A percentile compares a stretch with the other conserved stretches of the same genome.
phyloP scores from a whole-genome alignment of 352 stramenopile genomes.

The Pythium aquatile region DNA sequence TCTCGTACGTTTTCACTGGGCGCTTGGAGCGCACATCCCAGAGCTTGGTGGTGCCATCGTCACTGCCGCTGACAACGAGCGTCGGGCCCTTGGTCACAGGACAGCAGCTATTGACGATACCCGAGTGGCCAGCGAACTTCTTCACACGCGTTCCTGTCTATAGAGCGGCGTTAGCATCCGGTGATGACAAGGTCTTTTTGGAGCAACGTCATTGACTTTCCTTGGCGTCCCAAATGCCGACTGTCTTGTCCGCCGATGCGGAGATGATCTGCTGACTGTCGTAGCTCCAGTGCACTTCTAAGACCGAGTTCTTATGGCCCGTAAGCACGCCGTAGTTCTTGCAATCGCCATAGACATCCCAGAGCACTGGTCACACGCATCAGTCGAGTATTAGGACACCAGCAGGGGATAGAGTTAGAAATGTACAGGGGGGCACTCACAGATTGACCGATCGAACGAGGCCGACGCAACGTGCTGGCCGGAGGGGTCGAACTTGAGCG shows the following conservation, averaged over 20 bases:
- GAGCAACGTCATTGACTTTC: slow-evolving; percentile 16
- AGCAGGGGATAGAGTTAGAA: not conserved
- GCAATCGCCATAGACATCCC: slow-evolving; percentile 90
- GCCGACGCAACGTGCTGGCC: slow-evolving; percentile 65
- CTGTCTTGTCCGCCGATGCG: slow-evolving; percentile 91
- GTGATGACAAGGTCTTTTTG: too few relatives aligned
- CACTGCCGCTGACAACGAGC: slow-evolving; percentile 86
- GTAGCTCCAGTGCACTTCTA: slow-evolving; percentile 92
- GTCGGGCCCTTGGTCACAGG: slow-evolving; percentile 77
- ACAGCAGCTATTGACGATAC: slow-evolving; percentile 91
- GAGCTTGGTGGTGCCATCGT: slow-evolving; percentile 88
- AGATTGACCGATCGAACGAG: slow-evolving; percentile 73
- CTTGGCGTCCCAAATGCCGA: slow-evolving; percentile 83
- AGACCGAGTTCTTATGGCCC: slow-evolving; percentile 95
- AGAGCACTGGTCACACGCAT: slow-evolving; percentile 61
- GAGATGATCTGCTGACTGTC: slow-evolving; percentile 88
- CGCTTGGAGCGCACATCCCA: slow-evolving; percentile 89
- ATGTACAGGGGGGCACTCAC: slow-evolving; percentile 29
- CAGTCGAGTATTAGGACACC: slow-evolving; percentile 1
- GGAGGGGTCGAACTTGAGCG: slow-evolving; percentile 77
- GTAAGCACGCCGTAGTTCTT: slow-evolving; percentile 92
- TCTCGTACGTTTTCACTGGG: slow-evolving; percentile 81
- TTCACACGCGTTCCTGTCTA: slow-evolving; percentile 82
- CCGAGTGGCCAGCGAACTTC: slow-evolving; percentile 80
- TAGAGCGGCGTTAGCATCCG: slow-evolving; percentile 34